Conservation (phyloP, 1,284 basidiomycete species). For the Gomphus sp. region DNA sequence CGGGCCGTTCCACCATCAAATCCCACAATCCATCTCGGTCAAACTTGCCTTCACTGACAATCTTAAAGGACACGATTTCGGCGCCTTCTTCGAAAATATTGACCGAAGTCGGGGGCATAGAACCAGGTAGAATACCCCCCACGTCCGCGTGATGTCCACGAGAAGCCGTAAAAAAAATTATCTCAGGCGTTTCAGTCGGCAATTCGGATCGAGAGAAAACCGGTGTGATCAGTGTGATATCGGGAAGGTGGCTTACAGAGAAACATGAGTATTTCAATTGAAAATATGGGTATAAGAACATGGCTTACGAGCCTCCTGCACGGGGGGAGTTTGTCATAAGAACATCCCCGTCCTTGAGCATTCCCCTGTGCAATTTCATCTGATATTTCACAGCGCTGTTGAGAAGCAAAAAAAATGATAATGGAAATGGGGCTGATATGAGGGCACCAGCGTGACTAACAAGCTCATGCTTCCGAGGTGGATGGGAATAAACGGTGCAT, state of each 20-base stretch:
- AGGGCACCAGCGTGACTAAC: conserved; percentile 34
- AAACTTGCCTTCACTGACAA: conserved; percentile 79
- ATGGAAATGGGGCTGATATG: neutral
- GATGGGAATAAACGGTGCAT: conserved; percentile 81
- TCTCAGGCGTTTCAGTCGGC: conserved; percentile 40
- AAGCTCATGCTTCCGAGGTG: conserved; percentile 80
- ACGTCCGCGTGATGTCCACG: conserved; percentile 84
- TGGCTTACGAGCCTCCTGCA: conserved; percentile 73
- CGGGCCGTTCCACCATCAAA: conserved; percentile 82
- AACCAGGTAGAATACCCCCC: conserved; percentile 71
- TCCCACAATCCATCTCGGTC: conserved; percentile 68
- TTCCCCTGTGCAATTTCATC: conserved; percentile 63
- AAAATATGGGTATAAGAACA: neutral
- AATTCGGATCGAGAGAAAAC: conserved; percentile 43
- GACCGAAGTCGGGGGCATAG: conserved; percentile 91
- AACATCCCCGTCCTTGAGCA: conserved; percentile 79
- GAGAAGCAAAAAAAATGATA: conserved; percentile 10
- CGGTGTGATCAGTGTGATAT: conserved; percentile 86
- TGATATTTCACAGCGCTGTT: conserved; percentile 82
- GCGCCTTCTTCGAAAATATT: conserved; percentile 93
- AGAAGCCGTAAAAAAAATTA: conserved; percentile 90
- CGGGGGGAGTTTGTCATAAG: conserved; percentile 86
- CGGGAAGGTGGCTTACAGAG: conserved; percentile 59
- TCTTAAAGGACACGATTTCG: conserved; percentile 87
- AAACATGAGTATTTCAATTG: neutral